Base-by-base conservation (phyloP, 345 rosid species). In the Conringia planisiliqua region DNA sequence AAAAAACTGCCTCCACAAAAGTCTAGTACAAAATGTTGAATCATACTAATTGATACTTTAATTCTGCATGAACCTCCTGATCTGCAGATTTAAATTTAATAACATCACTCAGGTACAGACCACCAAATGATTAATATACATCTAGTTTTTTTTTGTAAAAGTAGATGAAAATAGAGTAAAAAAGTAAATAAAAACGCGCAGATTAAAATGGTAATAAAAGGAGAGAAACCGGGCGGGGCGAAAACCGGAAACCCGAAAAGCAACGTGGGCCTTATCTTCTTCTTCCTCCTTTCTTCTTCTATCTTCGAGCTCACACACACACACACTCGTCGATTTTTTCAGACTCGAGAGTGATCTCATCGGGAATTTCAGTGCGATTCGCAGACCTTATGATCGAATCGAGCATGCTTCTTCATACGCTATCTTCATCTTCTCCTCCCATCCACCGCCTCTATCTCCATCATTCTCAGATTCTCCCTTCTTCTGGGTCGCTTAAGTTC, bases 341-440 rank as follows among this genome's bases (percentile, higher is more conserved):
- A 30, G 35, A 52, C 18, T 32, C 29, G 69, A 50, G 20, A 50
- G 20, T 35, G 26, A 63, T 46, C 73, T 60, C 70, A 22, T 51
- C 65, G 35, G 32, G 26, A 18, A 17, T 3, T 16, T 46, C 43
- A 38, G 59, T 27, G 62, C 9, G 55, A 50, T 29, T 9, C 3
- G 40, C 20, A 57, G 26, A 58, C 35, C 46, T 66, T 61, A 62
- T 79, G 82, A 46, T 48, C 55, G 56, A 67, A 56, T 72, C 50
- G 24, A 83, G 68, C 40, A 89, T 87, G 94, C 76, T 85, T 69
- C 83, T 84, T 10, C 94, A 87, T 13, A 83, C 87, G 22, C n/a
- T 80, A 56, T 78, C 85, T 29, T 80, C 82, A 61, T 79, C 80
- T 16, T 56, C 76, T 56, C 80, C 80, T 27, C 76, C 72, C 18